Evolutionary conservation across 805 yeast genomes (phyloP).

Genomic region (Suhomyces sp.): DNA sequence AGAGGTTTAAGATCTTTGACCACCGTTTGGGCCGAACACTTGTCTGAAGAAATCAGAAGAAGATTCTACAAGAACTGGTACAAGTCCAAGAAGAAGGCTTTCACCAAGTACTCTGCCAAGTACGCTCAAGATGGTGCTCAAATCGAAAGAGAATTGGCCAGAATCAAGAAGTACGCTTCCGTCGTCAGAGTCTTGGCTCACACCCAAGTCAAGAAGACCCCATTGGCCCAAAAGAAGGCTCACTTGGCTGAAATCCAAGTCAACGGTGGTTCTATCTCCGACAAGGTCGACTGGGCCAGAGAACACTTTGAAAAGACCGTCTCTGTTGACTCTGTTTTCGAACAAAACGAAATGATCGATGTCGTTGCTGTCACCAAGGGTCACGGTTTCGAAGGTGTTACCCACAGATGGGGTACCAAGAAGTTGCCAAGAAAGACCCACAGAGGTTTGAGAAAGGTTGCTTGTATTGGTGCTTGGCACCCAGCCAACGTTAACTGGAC

Average conservation of each 20-base stretch:
- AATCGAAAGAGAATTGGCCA: constrained; percentile 94
- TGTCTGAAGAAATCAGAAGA: constrained; percentile 98
- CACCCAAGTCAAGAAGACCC: constrained; percentile 99
- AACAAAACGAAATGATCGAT: constrained; percentile 98
- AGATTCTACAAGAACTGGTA: constrained; percentile 99
- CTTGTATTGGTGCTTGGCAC: constrained; percentile 99
- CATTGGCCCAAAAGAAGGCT: constrained; percentile 98
- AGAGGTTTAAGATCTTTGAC: constrained; percentile 99
- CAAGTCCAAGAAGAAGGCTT: constrained; percentile 99
- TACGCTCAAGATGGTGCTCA: constrained; percentile 88
- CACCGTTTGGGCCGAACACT: constrained; percentile 99
- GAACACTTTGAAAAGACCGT: constrained; percentile 99
- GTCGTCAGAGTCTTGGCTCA: constrained; percentile 99
- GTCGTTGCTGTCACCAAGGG: constrained; percentile 99
- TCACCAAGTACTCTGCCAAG: constrained; percentile 99
- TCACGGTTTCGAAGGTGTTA: constrained; percentile 99
- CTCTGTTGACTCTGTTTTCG: constrained; percentile 91
- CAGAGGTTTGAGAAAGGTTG: constrained; percentile 99
- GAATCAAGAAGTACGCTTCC: constrained; percentile 96
- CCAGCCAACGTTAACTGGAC: constrained; percentile 99
- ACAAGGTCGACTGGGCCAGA: constrained; percentile 97
- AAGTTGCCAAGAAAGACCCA: constrained; percentile 99
- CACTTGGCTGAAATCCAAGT: constrained; percentile 99
- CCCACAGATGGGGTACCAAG: constrained; percentile 99
- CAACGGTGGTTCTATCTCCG: constrained; percentile 98